Evolutionary conservation across 1,284 basidiomycete species (phyloP).

Genomic region (Microbotryum lychnidis-dioicae): DNA sequence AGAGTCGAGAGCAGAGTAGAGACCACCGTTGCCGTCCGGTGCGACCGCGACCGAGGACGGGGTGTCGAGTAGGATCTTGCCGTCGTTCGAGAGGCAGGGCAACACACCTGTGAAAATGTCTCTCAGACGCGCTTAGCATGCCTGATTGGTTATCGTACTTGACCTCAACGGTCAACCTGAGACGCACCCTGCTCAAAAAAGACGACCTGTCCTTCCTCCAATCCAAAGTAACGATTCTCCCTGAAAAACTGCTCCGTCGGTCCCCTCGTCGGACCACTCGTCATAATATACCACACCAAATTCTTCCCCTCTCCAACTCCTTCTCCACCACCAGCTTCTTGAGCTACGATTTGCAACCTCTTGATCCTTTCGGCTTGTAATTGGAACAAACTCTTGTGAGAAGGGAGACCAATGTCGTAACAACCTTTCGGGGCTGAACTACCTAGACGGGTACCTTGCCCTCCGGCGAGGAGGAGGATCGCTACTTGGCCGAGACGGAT

Average conservation of each 20-base stretch:
- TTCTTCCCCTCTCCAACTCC: slow-evolving; percentile 49
- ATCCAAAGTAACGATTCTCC: slow-evolving; percentile 72
- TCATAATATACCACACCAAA: slow-evolving; percentile 99
- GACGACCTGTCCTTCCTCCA: slow-evolving; percentile 69
- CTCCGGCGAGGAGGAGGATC: slow-evolving; percentile 93
- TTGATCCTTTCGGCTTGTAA: slow-evolving; percentile 91
- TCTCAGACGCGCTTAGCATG: background rate
- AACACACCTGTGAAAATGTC: slow-evolving; percentile 62
- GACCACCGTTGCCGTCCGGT: slow-evolving; percentile 94
- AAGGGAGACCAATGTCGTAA: slow-evolving; percentile 92
- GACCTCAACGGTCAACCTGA: no score
- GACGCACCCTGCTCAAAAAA: slow-evolving; percentile 90
- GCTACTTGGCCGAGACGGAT: slow-evolving; percentile 75
- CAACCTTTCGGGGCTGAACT: slow-evolving; percentile 91
- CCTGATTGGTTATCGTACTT: no score
- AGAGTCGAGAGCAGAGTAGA: slow-evolving; percentile 83
- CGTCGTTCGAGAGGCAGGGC: slow-evolving; percentile 87
- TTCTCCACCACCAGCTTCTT: slow-evolving; percentile 25
- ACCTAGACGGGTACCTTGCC: slow-evolving; percentile 91
- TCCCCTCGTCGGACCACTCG: slow-evolving; percentile 83
- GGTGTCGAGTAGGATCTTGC: slow-evolving; percentile 83
- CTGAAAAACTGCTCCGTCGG: slow-evolving; percentile 83
- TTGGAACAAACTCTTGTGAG: slow-evolving; percentile 89
- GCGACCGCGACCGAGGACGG: slow-evolving; percentile 75
- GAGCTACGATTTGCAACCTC: slow-evolving; percentile 67